Percentiles rank a stretch among this genome's conserved stretches.
phyloP scores from a whole-genome alignment of 2,329 filamentous ascomycete species.

The Tolypocladium guangdongense region DNA sequence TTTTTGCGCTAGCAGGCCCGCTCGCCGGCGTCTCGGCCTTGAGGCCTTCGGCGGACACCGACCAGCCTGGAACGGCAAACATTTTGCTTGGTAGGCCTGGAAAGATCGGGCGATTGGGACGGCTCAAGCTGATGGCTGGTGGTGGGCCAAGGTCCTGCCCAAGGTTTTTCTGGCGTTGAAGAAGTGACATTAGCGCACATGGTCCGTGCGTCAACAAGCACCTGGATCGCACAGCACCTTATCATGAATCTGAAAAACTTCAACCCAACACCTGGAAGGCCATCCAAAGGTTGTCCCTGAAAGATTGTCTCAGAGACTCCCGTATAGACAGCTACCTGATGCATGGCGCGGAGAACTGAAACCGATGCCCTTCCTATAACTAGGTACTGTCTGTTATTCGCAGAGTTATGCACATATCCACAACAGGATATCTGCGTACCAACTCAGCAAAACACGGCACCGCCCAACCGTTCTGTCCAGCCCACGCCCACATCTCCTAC shows the following conservation, averaged over 20 bases:
- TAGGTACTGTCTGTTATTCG: too few species aligned
- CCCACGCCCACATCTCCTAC: not conserved
- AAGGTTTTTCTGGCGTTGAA: constrained; percentile 1
- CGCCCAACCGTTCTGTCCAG: not conserved
- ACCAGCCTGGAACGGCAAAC: constrained; percentile 95
- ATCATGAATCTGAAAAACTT: not conserved
- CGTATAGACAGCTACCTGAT: not conserved
- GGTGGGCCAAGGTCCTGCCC: constrained; percentile 2
- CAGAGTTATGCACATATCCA: not conserved
- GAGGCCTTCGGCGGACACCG: constrained; percentile 59
- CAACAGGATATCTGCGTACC: not conserved
- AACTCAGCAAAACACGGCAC: not conserved
- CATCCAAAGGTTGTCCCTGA: not conserved
- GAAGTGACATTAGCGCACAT: not conserved
- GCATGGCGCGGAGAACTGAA: not conserved
- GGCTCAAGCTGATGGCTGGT: not conserved
- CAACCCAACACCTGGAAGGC: not conserved
- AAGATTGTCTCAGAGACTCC: not conserved
- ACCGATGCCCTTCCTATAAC: not conserved
- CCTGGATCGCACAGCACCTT: not conserved
- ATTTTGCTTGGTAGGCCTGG: constrained; percentile 31
- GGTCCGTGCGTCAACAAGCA: not conserved
- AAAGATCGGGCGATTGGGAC: not conserved
- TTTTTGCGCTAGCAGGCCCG: constrained; percentile 29
- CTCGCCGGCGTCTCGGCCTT: constrained; percentile 50